A percentile compares a stretch with the other conserved stretches of the same genome.
phyloP scores from a whole-genome alignment of 192 early-diverging fungal genomes.

The Pilaira anomala region DNA sequence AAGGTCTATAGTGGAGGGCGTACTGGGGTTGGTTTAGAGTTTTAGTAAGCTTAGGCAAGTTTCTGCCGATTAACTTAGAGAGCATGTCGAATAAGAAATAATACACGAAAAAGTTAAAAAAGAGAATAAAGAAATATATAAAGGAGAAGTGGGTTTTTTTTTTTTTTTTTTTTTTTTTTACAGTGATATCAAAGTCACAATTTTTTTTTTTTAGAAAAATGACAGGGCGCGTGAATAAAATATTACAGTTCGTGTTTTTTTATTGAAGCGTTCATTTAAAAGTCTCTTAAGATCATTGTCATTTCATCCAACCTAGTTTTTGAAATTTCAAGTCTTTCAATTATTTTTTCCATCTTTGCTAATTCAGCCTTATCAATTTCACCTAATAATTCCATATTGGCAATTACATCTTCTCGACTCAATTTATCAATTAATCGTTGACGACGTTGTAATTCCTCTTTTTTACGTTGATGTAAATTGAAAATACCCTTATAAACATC shows the following conservation, averaged over 20 bases:
- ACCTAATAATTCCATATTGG: slow-evolving; percentile 48
- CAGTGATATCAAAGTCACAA: too few relatives aligned
- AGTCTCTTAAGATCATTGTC: slow-evolving; percentile 42
- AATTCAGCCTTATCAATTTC: slow-evolving; percentile 49
- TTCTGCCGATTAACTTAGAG: too few relatives aligned
- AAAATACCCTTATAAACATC: slow-evolving; percentile 52
- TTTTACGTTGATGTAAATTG: slow-evolving; percentile 53
- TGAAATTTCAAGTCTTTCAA: slow-evolving; percentile 47
- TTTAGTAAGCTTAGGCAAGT: too few relatives aligned
- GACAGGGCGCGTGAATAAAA: too few relatives aligned
- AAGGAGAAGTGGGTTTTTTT: too few relatives aligned
- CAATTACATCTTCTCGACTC: slow-evolving; percentile 60
- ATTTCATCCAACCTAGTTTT: slow-evolving; percentile 41
- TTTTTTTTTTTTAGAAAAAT: too few relatives aligned
- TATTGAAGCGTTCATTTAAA: slow-evolving; percentile 21
- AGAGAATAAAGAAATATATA: too few relatives aligned
- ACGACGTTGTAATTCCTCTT: slow-evolving; percentile 44
- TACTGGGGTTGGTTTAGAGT: too few relatives aligned
- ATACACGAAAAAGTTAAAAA: too few relatives aligned
- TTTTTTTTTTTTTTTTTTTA: too few relatives aligned
- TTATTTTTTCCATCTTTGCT: slow-evolving; percentile 32
- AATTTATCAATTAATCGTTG: slow-evolving; percentile 55
- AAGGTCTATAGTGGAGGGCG: too few relatives aligned
- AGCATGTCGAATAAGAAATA: too few relatives aligned
- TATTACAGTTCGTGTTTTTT: background rate